Evolutionary conservation across 768 basidiomycete species (phyloP).

Genomic region (Pulveroboletus ravenelii): DNA sequence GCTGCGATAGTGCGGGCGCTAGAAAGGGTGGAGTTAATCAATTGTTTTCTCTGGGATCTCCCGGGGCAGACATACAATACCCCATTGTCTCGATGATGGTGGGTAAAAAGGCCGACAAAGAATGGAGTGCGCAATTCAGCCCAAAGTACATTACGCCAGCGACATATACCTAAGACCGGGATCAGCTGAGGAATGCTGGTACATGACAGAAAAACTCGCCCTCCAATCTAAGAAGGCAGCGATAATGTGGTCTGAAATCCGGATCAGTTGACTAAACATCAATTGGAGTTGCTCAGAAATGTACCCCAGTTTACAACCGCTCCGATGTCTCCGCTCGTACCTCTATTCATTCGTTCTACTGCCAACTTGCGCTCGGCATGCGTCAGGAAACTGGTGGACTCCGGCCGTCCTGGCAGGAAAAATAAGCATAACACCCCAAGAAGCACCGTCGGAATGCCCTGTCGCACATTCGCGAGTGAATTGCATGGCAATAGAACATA

Average conservation of each 20-base stretch:
- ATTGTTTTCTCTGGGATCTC: background rate
- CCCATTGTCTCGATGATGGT: constrained; percentile 52
- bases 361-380: constrained; percentile 31
- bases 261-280: background rate
- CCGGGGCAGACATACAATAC: constrained; percentile 31
- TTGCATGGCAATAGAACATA: background rate
- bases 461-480: background rate
- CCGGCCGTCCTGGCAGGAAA: constrained; percentile 30
- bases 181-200: constrained; percentile 4
- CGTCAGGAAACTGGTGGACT: constrained; percentile 33
- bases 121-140: constrained; percentile 44
- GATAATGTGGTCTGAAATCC: constrained; percentile 34
- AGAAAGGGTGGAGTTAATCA: constrained; percentile 1
- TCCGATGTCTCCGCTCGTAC: constrained; percentile 39
- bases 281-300: background rate
- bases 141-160: constrained; percentile 49
- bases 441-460: constrained; percentile 55
- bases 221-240: constrained; percentile 47
- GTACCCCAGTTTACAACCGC: constrained; percentile 38
- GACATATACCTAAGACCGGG: constrained; percentile 32
- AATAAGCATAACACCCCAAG: constrained; percentile 27
- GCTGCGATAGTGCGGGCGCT: constrained; percentile 44
- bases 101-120: constrained; percentile 50
- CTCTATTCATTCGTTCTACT: constrained; percentile 36
- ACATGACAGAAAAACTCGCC: constrained; percentile 12